Evolutionary conservation across 2,329 filamentous ascomycete species (phyloP), one percentile per base, ranked within the genome.

Genomic region (Aphanocladium album): DNA sequence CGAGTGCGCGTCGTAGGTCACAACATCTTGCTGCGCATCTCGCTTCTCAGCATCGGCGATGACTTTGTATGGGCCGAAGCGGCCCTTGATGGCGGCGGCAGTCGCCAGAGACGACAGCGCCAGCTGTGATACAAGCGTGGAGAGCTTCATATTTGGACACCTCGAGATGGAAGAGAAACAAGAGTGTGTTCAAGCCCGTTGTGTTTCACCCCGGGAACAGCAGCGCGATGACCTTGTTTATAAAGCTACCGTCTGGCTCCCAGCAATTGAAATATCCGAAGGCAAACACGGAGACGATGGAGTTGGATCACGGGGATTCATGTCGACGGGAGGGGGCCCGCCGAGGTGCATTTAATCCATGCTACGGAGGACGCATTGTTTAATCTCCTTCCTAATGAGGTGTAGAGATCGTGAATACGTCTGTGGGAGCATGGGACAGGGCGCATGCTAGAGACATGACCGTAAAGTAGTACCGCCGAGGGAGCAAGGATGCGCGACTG

Each of bases 1-100:
- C 2, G 86, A 88, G 64, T 88, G 78, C 61, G 86, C 79, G 67
- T 89, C 87, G 84, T 85, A 89, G 47, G 85, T 89, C 19, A 87
- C 81, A 57, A 68, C 35, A 23, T 60, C 53, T 47, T 66, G 62
- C 9, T 62, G 50, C 8, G 52, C 21, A 27, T 39, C 57, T 19
- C 41, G 37, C 17, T 33, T 19, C 7, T 60, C 57, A 19, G 21
- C 37, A 3, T 49, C 49, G 21, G 57, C 23, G 17, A 60, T 37
- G 57, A 60, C 41, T 11, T 53, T 53, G 30, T 39, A 60, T 2
- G 47, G 49, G 12, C 50, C 57, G 23, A 60, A 60, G 19, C 39
- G 4, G 14, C 39, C 33, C 2, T 9, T 25, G 4, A 47, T 9
- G 9, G 57, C 57, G 9, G 57, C 49, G 14, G 57, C 57, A 7